phyloP scores from a whole-genome alignment of 2,329 filamentous ascomycete genomes.

The Trichoderma endophyticum region DNA sequence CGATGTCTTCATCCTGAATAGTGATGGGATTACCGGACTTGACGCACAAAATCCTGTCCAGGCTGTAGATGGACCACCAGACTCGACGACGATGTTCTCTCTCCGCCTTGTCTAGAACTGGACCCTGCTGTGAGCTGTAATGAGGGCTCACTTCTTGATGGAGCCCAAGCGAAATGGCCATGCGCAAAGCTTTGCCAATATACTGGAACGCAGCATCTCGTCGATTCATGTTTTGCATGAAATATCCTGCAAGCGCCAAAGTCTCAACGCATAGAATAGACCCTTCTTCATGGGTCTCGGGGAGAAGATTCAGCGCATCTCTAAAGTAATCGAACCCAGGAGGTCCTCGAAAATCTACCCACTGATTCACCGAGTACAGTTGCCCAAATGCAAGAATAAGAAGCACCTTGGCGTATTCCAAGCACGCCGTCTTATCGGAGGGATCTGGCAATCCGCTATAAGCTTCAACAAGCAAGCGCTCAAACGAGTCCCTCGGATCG shows the following conservation, averaged over 20 bases:
- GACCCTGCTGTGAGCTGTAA: constrained; percentile 33
- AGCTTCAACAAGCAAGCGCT: constrained; percentile 41
- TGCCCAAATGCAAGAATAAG: constrained; percentile 54
- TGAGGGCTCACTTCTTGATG: constrained; percentile 51
- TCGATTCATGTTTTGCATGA: constrained; percentile 55
- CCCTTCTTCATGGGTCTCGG: constrained; percentile 53
- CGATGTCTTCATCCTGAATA: constrained; percentile 53
- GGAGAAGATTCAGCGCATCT: constrained; percentile 48
- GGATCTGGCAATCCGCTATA: constrained; percentile 43
- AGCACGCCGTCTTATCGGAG: constrained; percentile 44
- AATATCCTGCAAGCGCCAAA: constrained; percentile 52
- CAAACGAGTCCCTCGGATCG: constrained; percentile 43
- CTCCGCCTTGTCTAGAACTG: constrained; percentile 36
- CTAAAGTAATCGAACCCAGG: constrained; percentile 56
- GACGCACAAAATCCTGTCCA: constrained; percentile 51
- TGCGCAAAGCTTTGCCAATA: constrained; percentile 51
- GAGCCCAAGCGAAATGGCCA: constrained; percentile 56
- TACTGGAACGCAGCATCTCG: constrained; percentile 55
- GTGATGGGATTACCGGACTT: constrained; percentile 55
- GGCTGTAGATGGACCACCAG: constrained; percentile 57
- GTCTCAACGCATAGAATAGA: constrained; percentile 55
- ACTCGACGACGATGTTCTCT: constrained; percentile 50
- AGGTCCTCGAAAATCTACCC: constrained; percentile 49
- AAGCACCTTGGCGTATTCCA: constrained; percentile 50
- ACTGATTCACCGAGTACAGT: constrained; percentile 56